phyloP scores from a whole-genome alignment of 345 rosid genomes.

The Viola odorata region DNA sequence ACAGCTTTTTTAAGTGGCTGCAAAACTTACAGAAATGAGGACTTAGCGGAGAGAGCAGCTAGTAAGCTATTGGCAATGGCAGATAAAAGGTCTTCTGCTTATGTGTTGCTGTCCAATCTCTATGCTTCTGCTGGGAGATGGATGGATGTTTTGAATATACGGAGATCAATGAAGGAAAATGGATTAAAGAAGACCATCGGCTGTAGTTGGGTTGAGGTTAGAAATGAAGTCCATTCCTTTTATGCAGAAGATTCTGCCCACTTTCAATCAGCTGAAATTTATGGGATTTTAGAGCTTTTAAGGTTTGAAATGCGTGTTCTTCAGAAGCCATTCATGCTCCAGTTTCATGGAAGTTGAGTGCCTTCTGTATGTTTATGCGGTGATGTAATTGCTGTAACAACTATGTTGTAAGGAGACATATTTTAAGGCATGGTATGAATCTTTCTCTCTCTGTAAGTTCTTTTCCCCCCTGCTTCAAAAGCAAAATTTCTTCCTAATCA shows the following conservation, averaged over 20 bases:
- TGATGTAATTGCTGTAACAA: too few relatives aligned
- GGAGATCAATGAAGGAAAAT: conserved; percentile 47
- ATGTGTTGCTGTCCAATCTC: conserved; percentile 49
- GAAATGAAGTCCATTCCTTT: conserved; percentile 34
- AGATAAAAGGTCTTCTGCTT: conserved; percentile 33
- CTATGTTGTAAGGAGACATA: too few relatives aligned
- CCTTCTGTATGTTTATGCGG: too few relatives aligned
- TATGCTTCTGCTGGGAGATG: conserved; percentile 56
- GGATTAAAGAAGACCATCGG: conserved; percentile 48
- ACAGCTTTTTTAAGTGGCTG: conserved; percentile 55
- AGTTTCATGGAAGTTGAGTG: too few relatives aligned
- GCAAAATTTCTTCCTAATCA: too few relatives aligned
- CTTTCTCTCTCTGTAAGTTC: too few relatives aligned
- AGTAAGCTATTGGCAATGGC: conserved; percentile 34
- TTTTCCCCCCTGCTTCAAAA: too few relatives aligned
- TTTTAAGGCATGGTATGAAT: too few relatives aligned
- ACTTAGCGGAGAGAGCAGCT: conserved; percentile 39
- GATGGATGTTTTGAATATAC: conserved; percentile 37
- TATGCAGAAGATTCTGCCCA: conserved; percentile 38
- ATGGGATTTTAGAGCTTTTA: conserved; percentile 32
- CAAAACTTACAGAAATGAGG: conserved; percentile 37
- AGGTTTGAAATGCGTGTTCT: conserved; percentile 32
- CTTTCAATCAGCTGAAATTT: conserved; percentile 29
- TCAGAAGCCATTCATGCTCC: background rate
- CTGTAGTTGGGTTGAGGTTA: conserved; percentile 56